These are phyloP conservation scores for Didymella lethalis DNA, from an alignment of 2,329 filamentous ascomycete species.

Conservation along the genomic window DNA sequence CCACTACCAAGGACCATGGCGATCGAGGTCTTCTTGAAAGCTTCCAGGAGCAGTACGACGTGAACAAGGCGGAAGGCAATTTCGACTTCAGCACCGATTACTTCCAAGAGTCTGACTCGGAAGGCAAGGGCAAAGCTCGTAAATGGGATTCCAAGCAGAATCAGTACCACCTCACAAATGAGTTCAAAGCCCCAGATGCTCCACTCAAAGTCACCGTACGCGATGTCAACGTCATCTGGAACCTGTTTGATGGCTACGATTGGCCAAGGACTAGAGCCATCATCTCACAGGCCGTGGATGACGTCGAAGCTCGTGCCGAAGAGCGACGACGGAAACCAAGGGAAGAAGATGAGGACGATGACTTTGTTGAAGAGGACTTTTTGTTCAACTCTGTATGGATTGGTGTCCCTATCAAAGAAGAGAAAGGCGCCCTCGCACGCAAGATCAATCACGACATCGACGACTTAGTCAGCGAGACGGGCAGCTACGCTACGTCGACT, in stretches of 20 bases:
- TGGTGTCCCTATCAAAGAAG: slow-evolving; percentile 83
- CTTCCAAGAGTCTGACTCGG: slow-evolving; percentile 68
- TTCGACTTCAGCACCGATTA: slow-evolving; percentile 80
- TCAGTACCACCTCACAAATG: slow-evolving; percentile 72
- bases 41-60: slow-evolving; percentile 62
- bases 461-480: slow-evolving; percentile 85
- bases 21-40: slow-evolving; percentile 56
- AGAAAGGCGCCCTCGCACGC: slow-evolving; percentile 79
- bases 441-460: slow-evolving; percentile 90
- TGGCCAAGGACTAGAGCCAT: slow-evolving; percentile 88
- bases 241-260: slow-evolving; percentile 96
- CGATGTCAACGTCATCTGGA: slow-evolving; percentile 95
- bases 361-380: slow-evolving; percentile 87
- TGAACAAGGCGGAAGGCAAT: slow-evolving; percentile 65
- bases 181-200: slow-evolving; percentile 67
- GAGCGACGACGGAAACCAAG: slow-evolving; percentile 70
- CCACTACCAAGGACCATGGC: slow-evolving; percentile 42
- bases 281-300: slow-evolving; percentile 86
- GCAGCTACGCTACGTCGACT: slow-evolving; percentile 79
- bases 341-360: slow-evolving; percentile 66
- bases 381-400: slow-evolving; percentile 99
- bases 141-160: slow-evolving; percentile 83
- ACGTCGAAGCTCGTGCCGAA: slow-evolving; percentile 82
- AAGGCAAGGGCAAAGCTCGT: slow-evolving; percentile 72
- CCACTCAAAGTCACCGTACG: slow-evolving; percentile 80